A percentile compares a stretch with the other conserved stretches of the same genome.
Evolutionary conservation across 495 filamentous ascomycete species (phyloP).

Genomic region (Cryomyces minteri): DNA sequence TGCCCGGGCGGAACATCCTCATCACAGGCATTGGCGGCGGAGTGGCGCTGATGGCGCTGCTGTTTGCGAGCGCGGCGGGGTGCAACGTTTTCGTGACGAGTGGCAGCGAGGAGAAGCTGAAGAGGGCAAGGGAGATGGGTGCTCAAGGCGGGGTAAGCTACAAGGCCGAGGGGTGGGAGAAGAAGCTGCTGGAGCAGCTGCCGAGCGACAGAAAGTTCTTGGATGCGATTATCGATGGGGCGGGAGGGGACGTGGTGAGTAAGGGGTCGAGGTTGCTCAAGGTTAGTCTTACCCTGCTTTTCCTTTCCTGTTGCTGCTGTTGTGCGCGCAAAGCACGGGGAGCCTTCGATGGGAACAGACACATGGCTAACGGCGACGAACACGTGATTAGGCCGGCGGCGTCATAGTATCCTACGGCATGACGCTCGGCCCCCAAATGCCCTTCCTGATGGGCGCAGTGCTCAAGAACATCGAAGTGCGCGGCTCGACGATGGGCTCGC

Average conservation of each 20-base stretch:
- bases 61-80: constrained; percentile 17
- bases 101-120: constrained; percentile 22
- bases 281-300: constrained; percentile 5
- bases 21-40: constrained; percentile 26
- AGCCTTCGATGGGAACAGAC: no score
- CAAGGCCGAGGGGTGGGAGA: constrained; percentile 24
- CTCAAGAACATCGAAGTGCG: constrained; percentile 24
- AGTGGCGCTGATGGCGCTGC: constrained; percentile 23
- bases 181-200: constrained; percentile 12
- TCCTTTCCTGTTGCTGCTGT: no score
- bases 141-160: constrained; percentile 22
- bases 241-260: constrained; percentile 20
- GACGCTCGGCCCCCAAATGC: constrained; percentile 22
- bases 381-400: constrained; percentile 10
- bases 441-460: constrained; percentile 19
- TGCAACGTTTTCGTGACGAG: constrained; percentile 22
- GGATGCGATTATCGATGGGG: constrained; percentile 25
- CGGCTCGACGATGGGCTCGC: constrained; percentile 26
- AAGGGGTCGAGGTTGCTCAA: constrained; percentile 19
- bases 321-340: no score
- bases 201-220: constrained; percentile 5
- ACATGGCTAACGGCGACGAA: no score
- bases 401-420: constrained; percentile 23
- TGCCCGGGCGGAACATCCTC: constrained; percentile 19
- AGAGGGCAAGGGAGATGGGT: constrained; percentile 20